Conservation (phyloP, 164 flowering plant species). For the Dillenia turbinata region DNA sequence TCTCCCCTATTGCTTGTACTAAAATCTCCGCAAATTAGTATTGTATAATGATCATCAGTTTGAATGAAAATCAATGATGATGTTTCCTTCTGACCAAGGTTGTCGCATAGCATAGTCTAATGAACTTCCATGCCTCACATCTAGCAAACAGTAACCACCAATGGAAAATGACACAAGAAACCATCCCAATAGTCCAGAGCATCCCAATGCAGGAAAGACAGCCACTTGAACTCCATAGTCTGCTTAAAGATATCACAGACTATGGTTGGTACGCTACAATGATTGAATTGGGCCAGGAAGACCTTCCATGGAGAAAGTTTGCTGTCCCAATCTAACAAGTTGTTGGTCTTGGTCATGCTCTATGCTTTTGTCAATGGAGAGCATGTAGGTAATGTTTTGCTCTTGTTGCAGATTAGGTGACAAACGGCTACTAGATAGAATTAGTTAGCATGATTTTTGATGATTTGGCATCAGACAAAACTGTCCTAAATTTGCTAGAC, state of each 20-base stretch:
- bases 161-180: conserved; percentile 35
- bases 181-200: conserved; percentile 15
- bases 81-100: conserved; percentile 19
- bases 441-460: too few species aligned
- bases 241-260: conserved; percentile 52
- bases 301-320: conserved; percentile 32
- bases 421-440: too few species aligned
- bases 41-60: neutral
- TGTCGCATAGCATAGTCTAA: conserved; percentile 48
- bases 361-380: conserved; percentile 56
- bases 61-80: neutral
- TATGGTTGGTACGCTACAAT: conserved; percentile 64
- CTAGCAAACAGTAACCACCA: conserved; percentile 16
- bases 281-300: conserved; percentile 23
- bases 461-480: too few species aligned
- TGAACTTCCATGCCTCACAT: conserved; percentile 28
- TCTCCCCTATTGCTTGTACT: conserved; percentile 68
- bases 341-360: conserved; percentile 58
- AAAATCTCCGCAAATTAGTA: neutral
- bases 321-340: conserved; percentile 39
- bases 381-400: conserved; percentile 32
- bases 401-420: neutral
- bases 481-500: too few species aligned
- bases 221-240: conserved; percentile 34
- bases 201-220: neutral